Percentiles rank a stretch among this genome's conserved stretches.
Conservation (phyloP, 225 moss, liverwort and hornwort species). For the Pleurozium schreberi region DNA sequence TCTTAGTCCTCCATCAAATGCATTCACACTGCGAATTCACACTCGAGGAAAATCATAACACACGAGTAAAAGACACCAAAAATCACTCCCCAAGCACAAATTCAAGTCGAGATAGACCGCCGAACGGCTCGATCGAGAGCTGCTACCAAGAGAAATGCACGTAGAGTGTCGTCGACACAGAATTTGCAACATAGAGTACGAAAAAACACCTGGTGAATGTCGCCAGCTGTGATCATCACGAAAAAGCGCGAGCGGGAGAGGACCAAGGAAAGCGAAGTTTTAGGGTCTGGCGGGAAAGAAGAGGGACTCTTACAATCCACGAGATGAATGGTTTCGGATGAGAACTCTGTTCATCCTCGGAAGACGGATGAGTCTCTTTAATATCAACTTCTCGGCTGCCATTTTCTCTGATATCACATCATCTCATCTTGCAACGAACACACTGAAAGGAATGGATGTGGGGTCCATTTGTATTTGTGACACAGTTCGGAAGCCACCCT, state of each 20-base stretch:
- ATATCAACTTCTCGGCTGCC: neutral
- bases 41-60: neutral
- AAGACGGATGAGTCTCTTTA: neutral
- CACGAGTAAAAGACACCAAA: neutral
- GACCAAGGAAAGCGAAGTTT: neutral
- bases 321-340: neutral
- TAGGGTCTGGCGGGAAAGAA: constrained; percentile 36
- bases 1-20: neutral
- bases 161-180: neutral
- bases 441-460: neutral
- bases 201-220: neutral
- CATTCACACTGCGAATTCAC: neutral
- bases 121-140: neutral
- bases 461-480: neutral
- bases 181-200: neutral
- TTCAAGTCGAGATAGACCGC: neutral
- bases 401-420: neutral
- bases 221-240: neutral
- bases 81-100: neutral
- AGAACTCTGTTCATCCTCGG: neutral
- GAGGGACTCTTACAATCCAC: neutral
- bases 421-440: neutral
- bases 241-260: neutral
- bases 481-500: neutral
- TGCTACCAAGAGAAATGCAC: neutral